A percentile compares a stretch with the other conserved stretches of the same genome.
Evolutionary conservation across 106 monocot species (phyloP).

Genomic region (Phalaenopsis equestris): DNA sequence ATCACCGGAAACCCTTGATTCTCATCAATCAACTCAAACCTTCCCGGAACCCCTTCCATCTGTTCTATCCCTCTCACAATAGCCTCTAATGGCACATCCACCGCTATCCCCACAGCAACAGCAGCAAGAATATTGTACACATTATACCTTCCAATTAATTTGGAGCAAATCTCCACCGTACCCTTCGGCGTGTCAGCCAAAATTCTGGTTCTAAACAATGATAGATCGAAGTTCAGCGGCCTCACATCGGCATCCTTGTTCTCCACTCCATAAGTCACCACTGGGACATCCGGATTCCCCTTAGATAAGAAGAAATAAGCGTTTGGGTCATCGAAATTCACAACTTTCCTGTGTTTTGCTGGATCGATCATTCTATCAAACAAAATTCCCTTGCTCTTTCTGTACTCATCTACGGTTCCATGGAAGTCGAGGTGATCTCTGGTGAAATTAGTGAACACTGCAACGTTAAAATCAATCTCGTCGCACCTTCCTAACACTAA

Average conservation of each 20-base stretch:
- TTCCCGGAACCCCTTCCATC: conserved; percentile 46
- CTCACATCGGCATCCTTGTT: conserved; percentile 48
- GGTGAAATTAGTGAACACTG: conserved; percentile 64
- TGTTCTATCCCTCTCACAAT: conserved; percentile 58
- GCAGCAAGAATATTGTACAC: conserved; percentile 65
- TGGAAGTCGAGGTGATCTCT: conserved; percentile 55
- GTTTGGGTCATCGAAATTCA: conserved; percentile 58
- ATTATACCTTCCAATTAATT: conserved; percentile 51
- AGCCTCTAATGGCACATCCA: conserved; percentile 41
- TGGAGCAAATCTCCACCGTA: conserved; percentile 47
- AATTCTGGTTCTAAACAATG: conserved; percentile 50
- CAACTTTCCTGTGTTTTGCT: conserved; percentile 45
- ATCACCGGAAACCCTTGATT: conserved; percentile 54
- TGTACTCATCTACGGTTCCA: conserved; percentile 40
- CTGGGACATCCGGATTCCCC: conserved; percentile 57
- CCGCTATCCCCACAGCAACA: conserved; percentile 64
- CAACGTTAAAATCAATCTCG: conserved; percentile 64
- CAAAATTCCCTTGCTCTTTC: conserved; percentile 45
- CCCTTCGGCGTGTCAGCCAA: conserved; percentile 47
- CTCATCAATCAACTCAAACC: conserved; percentile 64
- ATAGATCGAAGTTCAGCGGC: conserved; percentile 49
- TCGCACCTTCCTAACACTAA: conserved; percentile 49
- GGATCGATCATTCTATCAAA: conserved; percentile 68
- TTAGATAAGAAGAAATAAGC: conserved; percentile 37
- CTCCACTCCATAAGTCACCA: conserved; percentile 59